A percentile compares a stretch with the other conserved stretches of the same genome.
These are phyloP conservation scores for Thelephora aurantiotincta DNA, from an alignment of 768 basidiomycete genomes.

Conservation along the genomic window DNA sequence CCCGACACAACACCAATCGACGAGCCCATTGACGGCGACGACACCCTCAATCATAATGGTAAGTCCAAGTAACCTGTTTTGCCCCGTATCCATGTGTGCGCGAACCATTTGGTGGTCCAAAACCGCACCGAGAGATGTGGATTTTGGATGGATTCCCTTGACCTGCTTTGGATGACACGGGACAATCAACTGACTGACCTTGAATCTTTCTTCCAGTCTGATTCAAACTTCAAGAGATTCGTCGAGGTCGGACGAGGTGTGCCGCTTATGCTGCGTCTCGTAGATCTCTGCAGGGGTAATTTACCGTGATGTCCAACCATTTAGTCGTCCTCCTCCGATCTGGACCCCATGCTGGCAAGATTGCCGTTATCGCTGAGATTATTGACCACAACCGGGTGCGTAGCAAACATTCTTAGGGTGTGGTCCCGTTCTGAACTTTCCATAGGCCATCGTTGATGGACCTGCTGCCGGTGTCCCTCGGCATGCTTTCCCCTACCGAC, in stretches of 20 bases:
- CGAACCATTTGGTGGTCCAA: too few relatives aligned
- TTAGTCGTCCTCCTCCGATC: conserved; percentile 86
- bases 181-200: too few relatives aligned
- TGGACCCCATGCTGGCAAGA: conserved; percentile 75
- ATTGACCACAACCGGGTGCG: conserved; percentile 97
- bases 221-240: conserved; percentile 89
- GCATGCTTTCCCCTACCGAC: conserved; percentile 83
- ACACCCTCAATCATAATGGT: too few relatives aligned
- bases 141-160: too few relatives aligned
- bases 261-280: conserved; percentile 8
- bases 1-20: too few relatives aligned
- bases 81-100: too few relatives aligned
- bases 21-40: too few relatives aligned
- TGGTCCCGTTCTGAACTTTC: background rate
- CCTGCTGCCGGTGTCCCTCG: conserved; percentile 86
- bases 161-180: too few relatives aligned
- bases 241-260: conserved; percentile 95
- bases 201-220: conserved; percentile 1
- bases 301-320: conserved; percentile 2
- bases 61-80: too few relatives aligned
- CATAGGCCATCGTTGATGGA: conserved; percentile 89
- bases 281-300: background rate
- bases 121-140: too few relatives aligned
- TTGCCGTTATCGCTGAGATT: conserved; percentile 93
- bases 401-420: background rate